Evolutionary conservation across 169 alveolate genomes (phyloP).

Genomic region (Plasmodium berghei): DNA sequence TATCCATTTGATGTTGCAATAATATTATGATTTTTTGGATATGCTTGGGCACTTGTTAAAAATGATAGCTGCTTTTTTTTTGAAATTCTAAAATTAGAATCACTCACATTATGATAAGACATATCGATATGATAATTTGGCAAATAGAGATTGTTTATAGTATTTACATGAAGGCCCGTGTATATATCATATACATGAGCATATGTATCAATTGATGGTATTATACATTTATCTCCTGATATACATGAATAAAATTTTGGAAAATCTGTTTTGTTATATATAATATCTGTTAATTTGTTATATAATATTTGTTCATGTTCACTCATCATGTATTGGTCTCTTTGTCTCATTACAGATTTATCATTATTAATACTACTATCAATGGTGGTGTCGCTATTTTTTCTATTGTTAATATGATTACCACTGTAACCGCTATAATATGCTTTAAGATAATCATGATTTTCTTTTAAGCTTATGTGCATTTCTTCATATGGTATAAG

Average conservation of each 20-base stretch:
- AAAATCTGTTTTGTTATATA: slow-evolving; percentile 33
- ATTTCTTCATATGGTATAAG: slow-evolving; percentile 61
- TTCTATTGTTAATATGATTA: neutral
- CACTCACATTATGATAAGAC: slow-evolving; percentile 7
- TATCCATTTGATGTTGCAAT: slow-evolving; percentile 77
- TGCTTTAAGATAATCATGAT: slow-evolving; percentile 38
- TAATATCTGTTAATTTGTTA: slow-evolving; percentile 48
- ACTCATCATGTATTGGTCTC: neutral
- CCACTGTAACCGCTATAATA: slow-evolving; percentile 11
- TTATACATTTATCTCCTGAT: slow-evolving; percentile 76
- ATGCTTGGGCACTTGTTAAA: slow-evolving; percentile 75
- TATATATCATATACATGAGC: slow-evolving; percentile 77
- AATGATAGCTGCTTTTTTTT: slow-evolving; percentile 34
- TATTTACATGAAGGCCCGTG: slow-evolving; percentile 74
- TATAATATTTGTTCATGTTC: slow-evolving; percentile 8
- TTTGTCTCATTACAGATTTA: neutral
- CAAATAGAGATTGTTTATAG: slow-evolving; percentile 59
- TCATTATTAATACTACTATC: slow-evolving; percentile 10
- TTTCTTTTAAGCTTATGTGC: slow-evolving; percentile 41
- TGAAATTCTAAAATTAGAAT: neutral
- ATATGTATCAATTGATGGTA: slow-evolving; percentile 73
- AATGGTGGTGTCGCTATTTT: neutral
- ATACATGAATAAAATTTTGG: slow-evolving; percentile 76
- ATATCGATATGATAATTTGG: slow-evolving; percentile 60
- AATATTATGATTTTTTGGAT: slow-evolving; percentile 74